Base-by-base conservation (phyloP, 805 yeast genomes). In the Wickerhamiella slavikovae region DNA sequence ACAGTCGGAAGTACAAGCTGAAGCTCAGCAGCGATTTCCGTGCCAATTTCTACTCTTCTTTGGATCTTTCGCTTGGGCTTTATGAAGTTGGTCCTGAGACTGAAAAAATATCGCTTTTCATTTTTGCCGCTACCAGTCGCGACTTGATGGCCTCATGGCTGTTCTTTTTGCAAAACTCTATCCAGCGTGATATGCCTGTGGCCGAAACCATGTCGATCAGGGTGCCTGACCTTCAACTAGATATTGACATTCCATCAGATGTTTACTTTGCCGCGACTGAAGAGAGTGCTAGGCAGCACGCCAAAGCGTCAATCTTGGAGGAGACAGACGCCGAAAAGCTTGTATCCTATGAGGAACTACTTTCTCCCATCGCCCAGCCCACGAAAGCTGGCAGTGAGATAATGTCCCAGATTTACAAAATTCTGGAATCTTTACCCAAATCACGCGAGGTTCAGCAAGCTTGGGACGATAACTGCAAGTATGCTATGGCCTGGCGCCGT, bases 51-150 rank as follows among this genome's bases (percentile, higher is more conserved):
- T 77, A 71, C 42, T 77, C 72, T 26, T 48, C 64, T 1, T 48
- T 72, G 20, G 95, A 83, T 43, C 72, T 77, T 42, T 63, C 89
- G 1, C 56, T 83, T 9, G 63, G 67, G 10, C 44, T 78, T 4
- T 57, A 59, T 58, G 24, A 30, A 13, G 17, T 10, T 22, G 27
- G 6, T 18, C 13, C n/a, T n/a, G n/a, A n/a, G n/a, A n/a, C n/a
- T n/a, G n/a, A n/a, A n/a, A n/a, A n/a, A n/a, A n/a, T n/a, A n/a
- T n/a, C n/a, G n/a, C n/a, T n/a, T n/a, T n/a, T n/a, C n/a, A n/a
- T n/a, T 10, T 34, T 34, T 21, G n/a, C 20, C 16, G 23, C 31
- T 5, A 32, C 31, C 23, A 31, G 28, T 18, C 10, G 13, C 7
- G 15, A 6, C 5, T 22, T 28, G 6, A 29, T 26, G 15, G 19